Percentiles rank a stretch among this genome's conserved stretches.
These are phyloP conservation scores for Euryodendron excelsum DNA, from an alignment of 148 eudicot genomes.

Conservation along the genomic window DNA sequence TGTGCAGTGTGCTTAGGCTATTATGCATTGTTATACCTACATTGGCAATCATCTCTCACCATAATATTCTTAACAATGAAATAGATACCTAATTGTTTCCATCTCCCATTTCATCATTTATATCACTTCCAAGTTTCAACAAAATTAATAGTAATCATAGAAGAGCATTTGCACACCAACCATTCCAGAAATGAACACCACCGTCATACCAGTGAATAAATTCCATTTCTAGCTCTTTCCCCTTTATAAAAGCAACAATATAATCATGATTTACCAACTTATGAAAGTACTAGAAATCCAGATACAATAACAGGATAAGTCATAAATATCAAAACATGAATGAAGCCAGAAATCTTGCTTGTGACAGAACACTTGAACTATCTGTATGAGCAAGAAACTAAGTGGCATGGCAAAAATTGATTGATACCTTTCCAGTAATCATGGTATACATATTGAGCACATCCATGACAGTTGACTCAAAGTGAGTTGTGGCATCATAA, in stretches of 20 bases:
- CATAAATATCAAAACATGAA: neutral
- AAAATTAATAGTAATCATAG: too few species aligned
- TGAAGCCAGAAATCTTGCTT: neutral
- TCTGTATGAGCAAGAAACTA: neutral
- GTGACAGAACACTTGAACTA: neutral
- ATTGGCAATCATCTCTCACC: too few species aligned
- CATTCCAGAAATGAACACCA: neutral
- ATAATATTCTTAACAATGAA: too few species aligned
- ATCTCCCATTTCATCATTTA: too few species aligned
- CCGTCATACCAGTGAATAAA: too few species aligned
- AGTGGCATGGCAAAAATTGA: neutral
- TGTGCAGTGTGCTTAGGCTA: too few species aligned
- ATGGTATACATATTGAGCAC: constrained; percentile 88
- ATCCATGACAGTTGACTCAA: constrained; percentile 86
- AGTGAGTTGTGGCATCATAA: constrained; percentile 95
- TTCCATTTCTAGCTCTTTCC: neutral
- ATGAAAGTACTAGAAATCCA: neutral
- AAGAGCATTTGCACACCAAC: neutral
- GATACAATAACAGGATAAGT: neutral
- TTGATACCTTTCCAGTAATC: constrained; percentile 92
- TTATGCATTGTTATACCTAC: too few species aligned
- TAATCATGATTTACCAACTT: neutral
- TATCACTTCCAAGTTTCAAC: too few species aligned
- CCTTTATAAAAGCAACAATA: too few species aligned
- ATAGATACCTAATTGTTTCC: too few species aligned